These are phyloP conservation scores for Suillus placidus DNA, from an alignment of 768 basidiomycete species.

Conservation along the genomic window DNA sequence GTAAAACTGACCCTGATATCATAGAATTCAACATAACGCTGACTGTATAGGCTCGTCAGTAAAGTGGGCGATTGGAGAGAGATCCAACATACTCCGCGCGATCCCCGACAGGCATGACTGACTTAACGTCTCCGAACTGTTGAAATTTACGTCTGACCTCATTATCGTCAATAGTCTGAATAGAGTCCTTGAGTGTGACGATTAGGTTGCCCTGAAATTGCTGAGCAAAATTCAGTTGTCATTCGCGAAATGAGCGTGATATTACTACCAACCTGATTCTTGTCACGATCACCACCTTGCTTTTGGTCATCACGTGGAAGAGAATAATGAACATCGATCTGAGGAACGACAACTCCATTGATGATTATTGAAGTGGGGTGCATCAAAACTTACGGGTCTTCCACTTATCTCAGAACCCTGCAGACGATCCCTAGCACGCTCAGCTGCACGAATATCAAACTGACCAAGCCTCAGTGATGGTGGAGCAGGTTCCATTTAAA, in stretches of 20 bases:
- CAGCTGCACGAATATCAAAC: slow-evolving; percentile 93
- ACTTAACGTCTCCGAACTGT: slow-evolving; percentile 89
- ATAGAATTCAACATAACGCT: slow-evolving; percentile 92
- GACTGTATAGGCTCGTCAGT: slow-evolving; percentile 47
- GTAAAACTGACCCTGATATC: slow-evolving; percentile 71
- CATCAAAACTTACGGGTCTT: slow-evolving; percentile 70
- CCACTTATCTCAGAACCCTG: slow-evolving; percentile 89
- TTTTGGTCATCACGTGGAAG: slow-evolving; percentile 86
- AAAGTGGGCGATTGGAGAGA: neutral
- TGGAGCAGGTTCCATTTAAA: slow-evolving; percentile 1
- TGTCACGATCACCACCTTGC: slow-evolving; percentile 66
- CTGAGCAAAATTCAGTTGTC: slow-evolving; percentile 36
- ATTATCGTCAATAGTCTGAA: slow-evolving; percentile 76
- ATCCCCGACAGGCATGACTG: slow-evolving; percentile 65
- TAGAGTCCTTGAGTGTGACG: slow-evolving; percentile 73
- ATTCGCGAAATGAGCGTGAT: neutral
- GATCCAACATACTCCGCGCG: slow-evolving; percentile 54
- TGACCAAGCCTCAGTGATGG: slow-evolving; percentile 38
- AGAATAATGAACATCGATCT: slow-evolving; percentile 99
- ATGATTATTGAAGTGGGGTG: slow-evolving; percentile 7
- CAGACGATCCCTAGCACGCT: slow-evolving; percentile 86
- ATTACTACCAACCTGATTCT: slow-evolving; percentile 69
- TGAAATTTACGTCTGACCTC: slow-evolving; percentile 87
- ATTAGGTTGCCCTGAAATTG: slow-evolving; percentile 85
- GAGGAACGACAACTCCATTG: slow-evolving; percentile 16